Evolutionary conservation across 2,329 filamentous ascomycete species (phyloP), one percentile per base, ranked within the genome.

Genomic region (Sporothrix pallida): DNA sequence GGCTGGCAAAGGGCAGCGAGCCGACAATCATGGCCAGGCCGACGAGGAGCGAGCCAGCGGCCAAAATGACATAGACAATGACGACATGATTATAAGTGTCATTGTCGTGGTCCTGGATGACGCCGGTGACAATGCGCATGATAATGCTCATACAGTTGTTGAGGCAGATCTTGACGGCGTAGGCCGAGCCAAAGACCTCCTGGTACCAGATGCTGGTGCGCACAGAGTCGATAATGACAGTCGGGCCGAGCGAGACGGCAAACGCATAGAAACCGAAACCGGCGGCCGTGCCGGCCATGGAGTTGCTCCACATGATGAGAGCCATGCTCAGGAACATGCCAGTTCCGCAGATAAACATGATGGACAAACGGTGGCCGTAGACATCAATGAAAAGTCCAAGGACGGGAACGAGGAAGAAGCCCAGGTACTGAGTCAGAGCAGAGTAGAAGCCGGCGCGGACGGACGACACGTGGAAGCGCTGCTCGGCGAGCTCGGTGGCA

Each of bases 71-170:
- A 68, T 90, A 91, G 0, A 90, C 82, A 1, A 87, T 82, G 0
- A 87, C 84, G 0, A 89, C 88, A 1, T 84, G 83, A 67, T 86
- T 81, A 75, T 91, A 91, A 0, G 84, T 86, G 75, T 89, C 83
- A 71, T 87, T 77, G 70, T 89, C 87, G 3, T 81, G 81, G 72
- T 91, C 89, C 75, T 91, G 89, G 0, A 91, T 84, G 0, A 86
- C 86, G 0, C 88, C 88, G 0, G 87, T 86, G 23, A 89, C 81
- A 60, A 90, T 85, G 0, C 87, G 83, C 0, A 90, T 82, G 71
- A 90, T 87, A 74, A 90, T 89, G 74, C 83, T 89, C 87, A 90
- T 90, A 44, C 84, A 86, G 78, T 91, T 91, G 78, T 90, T 90
- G 78, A 90, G 87, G 26, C 86, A 86, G 50, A 90, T 85, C 74